These are phyloP conservation scores for Nannizzia gypsea DNA, from an alignment of 2,329 filamentous ascomycete species.

Conservation along the genomic window DNA sequence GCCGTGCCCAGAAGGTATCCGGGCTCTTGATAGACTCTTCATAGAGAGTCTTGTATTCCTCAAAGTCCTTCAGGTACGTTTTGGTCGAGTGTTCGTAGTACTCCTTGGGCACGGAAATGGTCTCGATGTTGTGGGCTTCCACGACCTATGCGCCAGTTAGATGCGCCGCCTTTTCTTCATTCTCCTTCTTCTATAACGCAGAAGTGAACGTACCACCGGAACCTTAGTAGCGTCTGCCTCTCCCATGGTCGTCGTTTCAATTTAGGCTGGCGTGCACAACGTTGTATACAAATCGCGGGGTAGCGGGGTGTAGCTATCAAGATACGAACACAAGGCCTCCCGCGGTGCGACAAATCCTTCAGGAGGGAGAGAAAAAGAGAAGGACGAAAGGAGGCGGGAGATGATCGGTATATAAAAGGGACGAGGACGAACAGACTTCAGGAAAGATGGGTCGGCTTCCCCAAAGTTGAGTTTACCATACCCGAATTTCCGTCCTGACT, in stretches of 20 bases:
- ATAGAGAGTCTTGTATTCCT: conserved; percentile 54
- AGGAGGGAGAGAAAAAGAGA: not conserved
- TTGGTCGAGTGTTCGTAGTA: conserved; percentile 50
- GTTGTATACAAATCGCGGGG: not conserved
- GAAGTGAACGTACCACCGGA: conserved; percentile 1
- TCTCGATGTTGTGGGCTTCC: conserved; percentile 39
- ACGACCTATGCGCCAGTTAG: conserved; percentile 22
- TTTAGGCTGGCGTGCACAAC: not conserved
- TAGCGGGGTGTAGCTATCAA: not conserved
- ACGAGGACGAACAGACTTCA: not conserved
- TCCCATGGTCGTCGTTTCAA: not conserved
- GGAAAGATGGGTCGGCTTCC: not conserved
- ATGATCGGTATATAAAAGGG: not conserved
- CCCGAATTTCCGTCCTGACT: not conserved
- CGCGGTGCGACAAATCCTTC: not conserved
- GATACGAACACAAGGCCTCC: not conserved
- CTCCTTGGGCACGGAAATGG: conserved; percentile 46
- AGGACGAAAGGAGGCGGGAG: not conserved
- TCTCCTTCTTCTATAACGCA: not conserved
- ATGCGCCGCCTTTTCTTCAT: not conserved
- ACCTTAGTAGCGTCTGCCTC: not conserved
- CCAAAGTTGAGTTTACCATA: not conserved
- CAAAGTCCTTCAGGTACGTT: conserved; percentile 48
- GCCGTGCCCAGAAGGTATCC: conserved; percentile 75
- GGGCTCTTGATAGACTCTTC: conserved; percentile 83